Base-by-base conservation (phyloP, 345 rosid genomes). In the Populus davidiana region DNA sequence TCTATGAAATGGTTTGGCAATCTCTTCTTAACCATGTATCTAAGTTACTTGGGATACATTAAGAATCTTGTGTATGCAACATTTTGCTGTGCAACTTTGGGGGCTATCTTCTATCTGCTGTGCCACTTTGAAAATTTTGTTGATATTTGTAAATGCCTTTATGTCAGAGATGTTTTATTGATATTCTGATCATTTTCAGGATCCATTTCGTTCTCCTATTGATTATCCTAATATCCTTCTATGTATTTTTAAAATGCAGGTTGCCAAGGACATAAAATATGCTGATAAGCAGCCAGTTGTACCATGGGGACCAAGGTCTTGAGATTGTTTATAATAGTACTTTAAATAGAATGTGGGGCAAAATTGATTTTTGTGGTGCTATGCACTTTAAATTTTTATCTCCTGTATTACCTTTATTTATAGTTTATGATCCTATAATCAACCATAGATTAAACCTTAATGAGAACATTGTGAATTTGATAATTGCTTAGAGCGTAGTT, bases 271-370 rank as follows among this genome's bases (percentile, higher is more conserved):
- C 81, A 87, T 94, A 82, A 96, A 90, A 82, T 96, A 88, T 86
- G 99, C 98, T 79, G 99, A 96, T 86, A 96, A 92, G 85, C 94
- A 88, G 90, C 97, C 99, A 4, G 77, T 94, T 74, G 87, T 96
- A 72, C 95, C 99, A 44, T 96, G 99, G 98, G 99, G 97, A 59
- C 99, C 98, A 21, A 96, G 99, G 99, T 96, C 71, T 74, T 74
- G 27, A 75, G 41, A 41, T 47, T 69, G 64, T 67, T 75, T 71
- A 33, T n/a, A 4, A 10, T 23, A n/a, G 29, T n/a, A 59, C 3
- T 59, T 59, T 10, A n/a, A 10, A 23, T 23, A 59, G 29, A 59
- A 23, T n/a, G 29, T 23, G 64, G 64, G 23, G 64, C 64, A 23
- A n/a, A 59, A 10, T 10, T 59, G 16, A 59, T 0, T 56, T n/a